Conservation (phyloP, 495 filamentous ascomycete species). For the Penicillium longicatenatum region DNA sequence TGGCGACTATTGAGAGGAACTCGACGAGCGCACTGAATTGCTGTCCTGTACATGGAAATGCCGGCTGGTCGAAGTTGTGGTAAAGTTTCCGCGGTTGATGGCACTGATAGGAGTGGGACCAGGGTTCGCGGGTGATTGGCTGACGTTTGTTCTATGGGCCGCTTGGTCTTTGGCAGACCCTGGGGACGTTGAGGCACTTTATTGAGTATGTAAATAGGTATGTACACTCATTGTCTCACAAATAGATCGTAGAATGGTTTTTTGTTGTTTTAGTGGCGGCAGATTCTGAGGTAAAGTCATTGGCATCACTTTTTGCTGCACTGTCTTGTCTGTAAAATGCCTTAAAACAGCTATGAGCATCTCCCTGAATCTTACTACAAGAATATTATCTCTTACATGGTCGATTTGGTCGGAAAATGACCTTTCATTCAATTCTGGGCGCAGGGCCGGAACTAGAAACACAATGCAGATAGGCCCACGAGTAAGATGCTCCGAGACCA, state of each 20-base stretch:
- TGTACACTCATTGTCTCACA: neutral
- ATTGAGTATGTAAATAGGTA: neutral
- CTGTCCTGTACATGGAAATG: slow-evolving; percentile 8
- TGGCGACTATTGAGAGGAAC: neutral
- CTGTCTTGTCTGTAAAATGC: too few relatives aligned
- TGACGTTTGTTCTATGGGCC: slow-evolving; percentile 14
- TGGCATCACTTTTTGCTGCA: too few relatives aligned
- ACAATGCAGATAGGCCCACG: neutral
- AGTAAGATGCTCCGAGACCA: slow-evolving; percentile 8
- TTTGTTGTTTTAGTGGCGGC: too few relatives aligned
- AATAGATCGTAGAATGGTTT: too few relatives aligned
- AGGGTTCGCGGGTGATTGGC: slow-evolving; percentile 23
- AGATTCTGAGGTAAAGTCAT: too few relatives aligned
- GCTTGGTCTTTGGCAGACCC: neutral
- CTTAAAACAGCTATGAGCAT: too few relatives aligned
- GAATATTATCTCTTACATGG: neutral
- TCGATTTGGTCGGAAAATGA: neutral
- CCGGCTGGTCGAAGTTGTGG: slow-evolving; percentile 9
- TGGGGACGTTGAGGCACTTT: neutral
- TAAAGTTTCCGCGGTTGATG: slow-evolving; percentile 7
- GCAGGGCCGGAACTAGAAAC: neutral
- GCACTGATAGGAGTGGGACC: slow-evolving; percentile 18
- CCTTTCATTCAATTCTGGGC: slow-evolving; percentile 3
- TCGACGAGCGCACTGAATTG: neutral
- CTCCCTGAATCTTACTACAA: too few relatives aligned